Percentiles rank a stretch among this genome's conserved stretches.
These are phyloP conservation scores for Megacollybia marginata DNA, from an alignment of 768 basidiomycete genomes.

Conservation along the genomic window DNA sequence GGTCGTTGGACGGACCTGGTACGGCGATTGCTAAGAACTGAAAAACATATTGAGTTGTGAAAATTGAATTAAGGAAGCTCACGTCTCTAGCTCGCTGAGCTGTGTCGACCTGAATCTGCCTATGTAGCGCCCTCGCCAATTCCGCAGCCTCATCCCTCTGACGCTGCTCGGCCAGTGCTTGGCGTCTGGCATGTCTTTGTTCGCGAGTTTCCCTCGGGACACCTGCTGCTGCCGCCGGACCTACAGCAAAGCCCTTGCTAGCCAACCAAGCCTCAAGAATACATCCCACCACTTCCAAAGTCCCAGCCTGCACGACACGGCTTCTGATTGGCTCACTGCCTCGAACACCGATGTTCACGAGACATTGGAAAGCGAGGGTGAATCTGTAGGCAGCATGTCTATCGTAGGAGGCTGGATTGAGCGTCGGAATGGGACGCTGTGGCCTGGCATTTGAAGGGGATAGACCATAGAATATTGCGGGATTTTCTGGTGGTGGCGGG, in stretches of 20 bases:
- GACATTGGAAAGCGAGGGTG: conserved; percentile 90
- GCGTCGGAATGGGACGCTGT: conserved; percentile 46
- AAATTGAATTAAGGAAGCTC: too few species aligned
- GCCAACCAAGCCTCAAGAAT: conserved; percentile 92
- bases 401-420: conserved; percentile 67
- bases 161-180: conserved; percentile 46
- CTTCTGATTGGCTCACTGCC: conserved; percentile 90
- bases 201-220: conserved; percentile 70
- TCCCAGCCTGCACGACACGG: conserved; percentile 91
- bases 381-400: conserved; percentile 85
- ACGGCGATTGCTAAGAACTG: not conserved
- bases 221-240: conserved; percentile 71
- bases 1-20: not conserved
- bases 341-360: conserved; percentile 94
- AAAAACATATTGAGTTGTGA: not conserved
- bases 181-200: conserved; percentile 56
- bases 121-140: conserved; percentile 49
- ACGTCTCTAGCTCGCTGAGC: not conserved
- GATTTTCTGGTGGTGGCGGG: conserved; percentile 77
- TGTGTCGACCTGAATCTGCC: conserved; percentile 32
- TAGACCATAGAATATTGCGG: conserved; percentile 70
- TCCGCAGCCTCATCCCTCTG: conserved; percentile 56
- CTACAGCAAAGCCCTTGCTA: conserved; percentile 80
- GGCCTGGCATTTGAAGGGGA: conserved; percentile 55
- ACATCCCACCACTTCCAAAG: conserved; percentile 87